These are phyloP conservation scores for Talaromyces sp. DNA, from an alignment of 2,329 filamentous ascomycete species.

Conservation along the genomic window DNA sequence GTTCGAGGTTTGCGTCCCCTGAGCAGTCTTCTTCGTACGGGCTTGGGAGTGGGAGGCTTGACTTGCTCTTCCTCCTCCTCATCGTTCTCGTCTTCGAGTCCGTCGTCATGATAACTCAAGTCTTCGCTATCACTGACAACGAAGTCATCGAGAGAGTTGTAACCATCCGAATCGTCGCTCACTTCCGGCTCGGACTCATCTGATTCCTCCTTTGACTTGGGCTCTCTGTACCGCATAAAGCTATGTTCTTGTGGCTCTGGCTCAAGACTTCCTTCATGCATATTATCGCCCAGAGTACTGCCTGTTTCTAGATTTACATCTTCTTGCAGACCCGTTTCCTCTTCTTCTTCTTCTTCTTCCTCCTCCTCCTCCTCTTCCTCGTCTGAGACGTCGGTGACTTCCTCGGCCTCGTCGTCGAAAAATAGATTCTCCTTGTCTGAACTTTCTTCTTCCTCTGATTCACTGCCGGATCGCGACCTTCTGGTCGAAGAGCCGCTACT, in stretches of 20 bases:
- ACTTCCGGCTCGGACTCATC: constrained; percentile 25
- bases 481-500: constrained; percentile 19
- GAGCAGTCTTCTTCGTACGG: constrained; percentile 33
- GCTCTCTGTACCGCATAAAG: constrained; percentile 16
- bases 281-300: neutral
- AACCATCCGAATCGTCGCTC: constrained; percentile 27
- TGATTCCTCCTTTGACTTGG: constrained; percentile 19
- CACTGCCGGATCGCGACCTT: constrained; percentile 22
- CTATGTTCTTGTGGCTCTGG: constrained; percentile 2
- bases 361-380: constrained; percentile 28
- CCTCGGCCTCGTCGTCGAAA: constrained; percentile 19
- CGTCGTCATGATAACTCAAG: constrained; percentile 34
- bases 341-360: constrained; percentile 27
- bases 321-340: constrained; percentile 21
- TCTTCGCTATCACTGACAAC: constrained; percentile 42
- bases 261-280: neutral
- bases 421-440: constrained; percentile 20
- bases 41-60: constrained; percentile 23
- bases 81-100: constrained; percentile 17
- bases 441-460: constrained; percentile 21
- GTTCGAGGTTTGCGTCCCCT: constrained; percentile 31
- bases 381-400: constrained; percentile 20
- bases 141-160: constrained; percentile 40
- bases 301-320: constrained; percentile 22
- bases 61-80: constrained; percentile 18